Evolutionary conservation across 345 rosid species (phyloP).

Genomic region (Citrus cavaleriei): DNA sequence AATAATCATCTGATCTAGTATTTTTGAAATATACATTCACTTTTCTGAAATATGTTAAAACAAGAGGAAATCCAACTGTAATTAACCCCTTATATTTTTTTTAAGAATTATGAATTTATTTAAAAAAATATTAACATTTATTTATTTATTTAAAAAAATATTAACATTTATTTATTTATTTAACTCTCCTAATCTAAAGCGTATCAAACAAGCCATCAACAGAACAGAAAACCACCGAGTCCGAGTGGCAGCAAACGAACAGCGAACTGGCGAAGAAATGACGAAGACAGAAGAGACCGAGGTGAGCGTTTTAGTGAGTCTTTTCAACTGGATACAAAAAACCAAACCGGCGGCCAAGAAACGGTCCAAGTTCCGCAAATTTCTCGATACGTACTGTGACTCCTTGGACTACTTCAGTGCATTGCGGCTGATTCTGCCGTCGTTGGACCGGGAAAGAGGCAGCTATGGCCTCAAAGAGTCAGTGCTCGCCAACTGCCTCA

Average conservation of each 20-base stretch:
- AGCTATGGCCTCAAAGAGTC: conserved; percentile 91
- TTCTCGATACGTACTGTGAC: conserved; percentile 78
- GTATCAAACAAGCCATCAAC: background rate
- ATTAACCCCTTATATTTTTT: no score
- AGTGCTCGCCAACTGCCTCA: conserved; percentile 77
- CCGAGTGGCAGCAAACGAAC: background rate
- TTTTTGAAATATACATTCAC: no score
- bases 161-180: no score
- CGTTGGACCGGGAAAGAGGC: conserved; percentile 87
- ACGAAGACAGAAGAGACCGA: conserved; percentile 44
- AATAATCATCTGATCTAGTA: no score
- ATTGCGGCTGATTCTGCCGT: conserved; percentile 72
- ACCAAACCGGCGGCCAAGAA: conserved; percentile 63
- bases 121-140: no score
- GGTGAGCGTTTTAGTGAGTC: conserved; percentile 67
- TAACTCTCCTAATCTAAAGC: background rate
- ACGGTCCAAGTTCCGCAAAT: conserved; percentile 86
- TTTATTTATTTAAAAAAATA: no score
- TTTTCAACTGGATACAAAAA: conserved; percentile 87
- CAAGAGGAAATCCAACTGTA: no score
- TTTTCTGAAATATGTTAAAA: no score
- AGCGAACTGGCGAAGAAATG: conserved; percentile 18
- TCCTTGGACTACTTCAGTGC: conserved; percentile 68
- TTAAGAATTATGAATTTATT: no score
- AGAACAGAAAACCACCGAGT: background rate